phyloP scores from a whole-genome alignment of 257 asterid species.

The Nicotiana knightiana region DNA sequence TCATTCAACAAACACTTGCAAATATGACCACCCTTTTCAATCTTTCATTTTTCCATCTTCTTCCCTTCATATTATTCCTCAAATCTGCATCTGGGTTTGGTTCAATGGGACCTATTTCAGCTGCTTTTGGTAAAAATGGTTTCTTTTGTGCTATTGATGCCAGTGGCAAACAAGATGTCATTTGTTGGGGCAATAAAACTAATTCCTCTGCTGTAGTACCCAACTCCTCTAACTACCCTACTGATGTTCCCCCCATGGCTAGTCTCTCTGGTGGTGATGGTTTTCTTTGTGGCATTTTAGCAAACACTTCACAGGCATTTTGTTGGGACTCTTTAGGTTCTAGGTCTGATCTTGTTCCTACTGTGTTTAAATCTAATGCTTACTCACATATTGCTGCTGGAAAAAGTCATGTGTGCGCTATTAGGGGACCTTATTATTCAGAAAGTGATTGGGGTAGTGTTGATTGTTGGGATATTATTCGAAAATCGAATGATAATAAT shows the following conservation, averaged over 20 bases:
- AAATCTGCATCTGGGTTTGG: conserved; percentile 62
- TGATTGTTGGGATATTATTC: conserved; percentile 81
- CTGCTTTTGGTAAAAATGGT: conserved; percentile 62
- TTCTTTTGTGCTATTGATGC: conserved; percentile 93
- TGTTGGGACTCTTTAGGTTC: conserved; percentile 61
- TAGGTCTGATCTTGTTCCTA: conserved; percentile 66
- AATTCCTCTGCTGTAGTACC: conserved; percentile 18
- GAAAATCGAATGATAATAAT: conserved; percentile 23
- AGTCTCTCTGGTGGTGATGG: conserved; percentile 83
- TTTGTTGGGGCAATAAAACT: conserved; percentile 71
- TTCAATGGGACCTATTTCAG: conserved; percentile 76
- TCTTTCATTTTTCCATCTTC: background rate
- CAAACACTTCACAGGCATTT: conserved; percentile 62
- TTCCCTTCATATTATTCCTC: conserved; percentile 11
- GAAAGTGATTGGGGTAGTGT: conserved; percentile 53
- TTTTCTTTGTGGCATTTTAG: conserved; percentile 72
- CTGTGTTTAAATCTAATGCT: conserved; percentile 29
- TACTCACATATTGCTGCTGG: conserved; percentile 81
- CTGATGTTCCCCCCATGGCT: conserved; percentile 54
- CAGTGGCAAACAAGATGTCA: conserved; percentile 78
- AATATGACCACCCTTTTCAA: conserved; percentile 13
- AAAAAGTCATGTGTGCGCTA: conserved; percentile 70
- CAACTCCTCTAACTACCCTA: conserved; percentile 18
- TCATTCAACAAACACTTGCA: background rate
- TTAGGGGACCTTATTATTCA: conserved; percentile 65